Evolutionary conservation across 176 grass and related monocot genomes (phyloP).

Genomic region (Eremochloa ophiuroides): DNA sequence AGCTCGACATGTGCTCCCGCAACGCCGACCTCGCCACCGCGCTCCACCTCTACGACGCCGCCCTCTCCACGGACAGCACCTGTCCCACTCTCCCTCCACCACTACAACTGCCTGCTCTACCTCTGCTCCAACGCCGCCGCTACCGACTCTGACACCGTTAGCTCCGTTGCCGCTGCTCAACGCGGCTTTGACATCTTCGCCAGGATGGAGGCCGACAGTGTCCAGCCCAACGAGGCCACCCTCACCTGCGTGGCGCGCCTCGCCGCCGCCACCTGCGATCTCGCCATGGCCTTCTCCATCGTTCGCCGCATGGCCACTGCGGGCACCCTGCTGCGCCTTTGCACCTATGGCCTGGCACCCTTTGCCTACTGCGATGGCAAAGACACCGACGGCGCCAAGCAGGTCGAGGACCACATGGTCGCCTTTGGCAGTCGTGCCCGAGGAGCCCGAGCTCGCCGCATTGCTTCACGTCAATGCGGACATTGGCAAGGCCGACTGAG

Average conservation of each 20-base stretch:
- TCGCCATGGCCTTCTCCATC: conserved; percentile 65
- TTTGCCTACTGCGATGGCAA: conserved; percentile 67
- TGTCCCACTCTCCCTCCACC: conserved; percentile 53
- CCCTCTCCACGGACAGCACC: conserved; percentile 25
- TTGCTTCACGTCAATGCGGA: conserved; percentile 53
- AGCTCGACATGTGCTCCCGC: conserved; percentile 81
- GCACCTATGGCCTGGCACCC: conserved; percentile 61
- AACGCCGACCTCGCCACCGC: conserved; percentile 54
- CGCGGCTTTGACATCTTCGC: conserved; percentile 88
- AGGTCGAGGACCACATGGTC: conserved; percentile 73
- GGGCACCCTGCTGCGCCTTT: conserved; percentile 65
- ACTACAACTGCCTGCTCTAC: conserved; percentile 95
- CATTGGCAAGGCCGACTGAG: conserved; percentile 36
- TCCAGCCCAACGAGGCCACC: conserved; percentile 75
- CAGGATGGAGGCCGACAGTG: conserved; percentile 55
- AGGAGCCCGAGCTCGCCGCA: conserved; percentile 72
- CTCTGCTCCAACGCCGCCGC: conserved; percentile 69
- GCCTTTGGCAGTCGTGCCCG: conserved; percentile 46
- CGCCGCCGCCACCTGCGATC: conserved; percentile 58
- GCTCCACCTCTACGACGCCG: conserved; percentile 71
- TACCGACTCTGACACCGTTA: not conserved
- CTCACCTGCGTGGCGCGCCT: conserved; percentile 79
- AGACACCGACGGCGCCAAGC: conserved; percentile 49
- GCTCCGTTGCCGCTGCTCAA: not conserved
- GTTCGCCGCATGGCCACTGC: conserved; percentile 56